Base-by-base conservation (phyloP, 2,329 filamentous ascomycete species). In the Penicillium sp. region DNA sequence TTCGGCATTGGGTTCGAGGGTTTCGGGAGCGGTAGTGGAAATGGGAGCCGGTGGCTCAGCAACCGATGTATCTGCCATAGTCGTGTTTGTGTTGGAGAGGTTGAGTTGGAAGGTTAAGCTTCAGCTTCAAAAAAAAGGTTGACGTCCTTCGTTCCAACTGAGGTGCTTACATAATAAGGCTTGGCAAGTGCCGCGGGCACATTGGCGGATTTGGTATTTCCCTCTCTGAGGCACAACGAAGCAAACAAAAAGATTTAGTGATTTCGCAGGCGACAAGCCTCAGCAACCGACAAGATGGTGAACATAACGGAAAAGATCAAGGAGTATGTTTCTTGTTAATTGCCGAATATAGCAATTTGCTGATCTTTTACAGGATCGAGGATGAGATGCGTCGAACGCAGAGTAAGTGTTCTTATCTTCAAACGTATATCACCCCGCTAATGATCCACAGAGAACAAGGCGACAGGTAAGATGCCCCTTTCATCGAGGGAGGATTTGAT, bases 221-320 rank as follows among this genome's bases (percentile, higher is more conserved):
- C 19, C 31, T 49, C 45, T 48, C 15, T 10, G 31, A 49, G 31
- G 45, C 44, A 48, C 29, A 35, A 21, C 41, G 41, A 35, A 42
- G 33, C 48, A 47, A 29, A 45, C 27, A 62, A 36, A 36, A 47
- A 31, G 23, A 27, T 48, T 13, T 36, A 38, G 41, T 62, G 65
- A 67, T 65, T 63, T 63, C 65, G 49, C 49, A 61, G 61, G 59
- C 44, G 38, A 58, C 17, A 43, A 51, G 57, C 55, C 57, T 52
- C 42, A 58, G 15, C 51, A 57, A 69, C 65, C 65, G 70, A 48
- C 75, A 79, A 72, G 71, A 99, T 99, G 94, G 94, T 97, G 78
- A 97, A 97, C 82, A 99, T 99, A 67, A 97, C 94, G 66, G 96
- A 99, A 55, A 97, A 96, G 85, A 99, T 99, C 82, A 99, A 99